A percentile compares a stretch with the other conserved stretches of the same genome.
phyloP scores from a whole-genome alignment of 1,139 yeast genomes.

The Diutina scorzettiae region DNA sequence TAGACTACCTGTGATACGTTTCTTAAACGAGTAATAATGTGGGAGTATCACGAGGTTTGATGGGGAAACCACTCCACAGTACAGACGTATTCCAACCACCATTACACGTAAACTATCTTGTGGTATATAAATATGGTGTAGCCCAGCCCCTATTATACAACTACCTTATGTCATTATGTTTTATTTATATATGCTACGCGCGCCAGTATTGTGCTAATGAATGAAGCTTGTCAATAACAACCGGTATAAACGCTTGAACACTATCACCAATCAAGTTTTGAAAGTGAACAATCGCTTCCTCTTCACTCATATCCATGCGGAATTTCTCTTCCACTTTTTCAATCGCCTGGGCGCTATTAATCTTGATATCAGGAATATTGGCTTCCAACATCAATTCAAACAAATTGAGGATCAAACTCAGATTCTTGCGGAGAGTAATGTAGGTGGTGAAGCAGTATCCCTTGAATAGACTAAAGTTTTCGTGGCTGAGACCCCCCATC shows the following conservation, averaged over 20 bases:
- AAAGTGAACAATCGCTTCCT: conserved; percentile 89
- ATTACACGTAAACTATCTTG: too few relatives aligned
- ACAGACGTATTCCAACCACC: too few relatives aligned
- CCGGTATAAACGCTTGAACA: conserved; percentile 86
- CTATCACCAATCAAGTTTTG: conserved; percentile 88
- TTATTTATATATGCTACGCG: conserved; percentile 29
- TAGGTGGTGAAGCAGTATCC: conserved; percentile 93
- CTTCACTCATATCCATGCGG: conserved; percentile 86
- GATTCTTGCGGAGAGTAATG: conserved; percentile 78
- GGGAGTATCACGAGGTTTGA: too few relatives aligned
- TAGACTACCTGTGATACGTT: too few relatives aligned
- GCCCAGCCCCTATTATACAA: background rate
- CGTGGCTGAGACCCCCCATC: conserved; percentile 87
- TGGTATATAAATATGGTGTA: background rate
- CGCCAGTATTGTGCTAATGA: conserved; percentile 97
- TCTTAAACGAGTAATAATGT: too few relatives aligned
- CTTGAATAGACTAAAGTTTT: conserved; percentile 75
- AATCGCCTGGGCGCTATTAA: conserved; percentile 68
- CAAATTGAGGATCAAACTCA: conserved; percentile 77
- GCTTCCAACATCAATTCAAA: conserved; percentile 94
- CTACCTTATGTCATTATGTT: background rate
- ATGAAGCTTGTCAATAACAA: conserved; percentile 89
- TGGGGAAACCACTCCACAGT: too few relatives aligned
- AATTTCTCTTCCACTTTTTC: conserved; percentile 91
- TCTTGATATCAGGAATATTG: conserved; percentile 73